Percentiles rank a stretch among this genome's conserved stretches.
phyloP scores from a whole-genome alignment of 2,329 filamentous ascomycete genomes.

The Aspergillus pseudoviridinutans region DNA sequence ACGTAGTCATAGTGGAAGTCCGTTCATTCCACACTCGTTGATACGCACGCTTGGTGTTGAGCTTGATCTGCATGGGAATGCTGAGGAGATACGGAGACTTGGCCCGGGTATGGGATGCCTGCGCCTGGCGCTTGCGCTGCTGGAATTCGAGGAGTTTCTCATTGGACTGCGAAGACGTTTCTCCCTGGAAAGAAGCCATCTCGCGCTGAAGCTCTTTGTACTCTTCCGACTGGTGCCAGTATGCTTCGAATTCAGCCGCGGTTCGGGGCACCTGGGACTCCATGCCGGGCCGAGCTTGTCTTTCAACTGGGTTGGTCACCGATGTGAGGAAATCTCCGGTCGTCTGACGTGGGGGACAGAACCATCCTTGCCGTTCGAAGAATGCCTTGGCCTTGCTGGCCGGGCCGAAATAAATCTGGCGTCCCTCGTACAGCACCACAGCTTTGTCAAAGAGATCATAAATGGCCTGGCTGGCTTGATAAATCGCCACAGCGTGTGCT shows the following conservation, averaged over 20 bases:
- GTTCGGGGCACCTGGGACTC: conserved; percentile 62
- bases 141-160: conserved; percentile 30
- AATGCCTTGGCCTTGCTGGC: conserved; percentile 55
- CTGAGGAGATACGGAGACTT: conserved; percentile 77
- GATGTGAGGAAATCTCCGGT: conserved; percentile 66
- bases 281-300: conserved; percentile 52
- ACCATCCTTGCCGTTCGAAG: conserved; percentile 66
- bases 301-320: conserved; percentile 60
- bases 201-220: conserved; percentile 36
- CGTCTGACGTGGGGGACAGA: conserved; percentile 62
- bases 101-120: conserved; percentile 47
- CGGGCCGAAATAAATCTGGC: conserved; percentile 69
- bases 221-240: conserved; percentile 52
- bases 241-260: conserved; percentile 61
- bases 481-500: conserved; percentile 50
- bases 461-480: conserved; percentile 45
- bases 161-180: conserved; percentile 23
- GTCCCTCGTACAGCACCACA: conserved; percentile 66
- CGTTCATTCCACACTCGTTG: conserved; percentile 71
- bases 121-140: conserved; percentile 31
- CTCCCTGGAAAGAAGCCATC: conserved; percentile 37
- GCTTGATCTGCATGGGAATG: conserved; percentile 65
- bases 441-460: conserved; percentile 62
- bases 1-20: conserved; percentile 62
- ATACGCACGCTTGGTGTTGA: conserved; percentile 78